Percentiles rank a stretch among this genome's conserved stretches.
Evolutionary conservation across 257 asterid genomes (phyloP).

Genomic region (Capsicum baccatum): DNA sequence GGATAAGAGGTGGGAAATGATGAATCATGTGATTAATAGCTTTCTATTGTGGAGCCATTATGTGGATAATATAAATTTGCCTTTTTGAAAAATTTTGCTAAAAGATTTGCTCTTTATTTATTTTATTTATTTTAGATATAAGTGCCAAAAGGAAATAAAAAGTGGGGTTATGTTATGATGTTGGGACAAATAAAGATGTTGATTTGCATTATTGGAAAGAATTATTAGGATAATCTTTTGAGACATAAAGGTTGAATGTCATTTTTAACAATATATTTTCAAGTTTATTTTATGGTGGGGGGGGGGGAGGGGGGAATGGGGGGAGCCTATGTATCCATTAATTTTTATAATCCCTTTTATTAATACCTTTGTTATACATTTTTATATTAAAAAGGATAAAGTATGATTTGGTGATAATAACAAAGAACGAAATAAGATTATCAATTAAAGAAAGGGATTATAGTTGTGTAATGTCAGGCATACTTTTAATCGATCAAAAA

Average conservation of each 20-base stretch:
- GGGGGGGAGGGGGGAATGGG: background rate
- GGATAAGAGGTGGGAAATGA: background rate
- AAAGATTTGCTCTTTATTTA: background rate
- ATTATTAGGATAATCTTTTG: background rate
- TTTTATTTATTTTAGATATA: no score
- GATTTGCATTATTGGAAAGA: background rate
- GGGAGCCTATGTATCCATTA: background rate
- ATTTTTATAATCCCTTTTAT: background rate
- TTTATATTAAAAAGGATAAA: background rate
- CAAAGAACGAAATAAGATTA: background rate
- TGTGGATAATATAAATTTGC: background rate
- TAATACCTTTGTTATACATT: background rate
- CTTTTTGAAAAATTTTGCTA: background rate
- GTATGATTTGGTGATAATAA: background rate
- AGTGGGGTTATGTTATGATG: conserved; percentile 11
- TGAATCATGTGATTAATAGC: conserved; percentile 12
- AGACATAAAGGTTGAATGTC: conserved; percentile 3
- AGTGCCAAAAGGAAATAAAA: background rate
- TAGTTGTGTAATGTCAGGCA: background rate
- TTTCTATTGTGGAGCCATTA: conserved; percentile 11
- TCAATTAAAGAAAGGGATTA: background rate
- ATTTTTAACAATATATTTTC: conserved; percentile 7
- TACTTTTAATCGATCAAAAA: background rate
- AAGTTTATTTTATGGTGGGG: background rate
- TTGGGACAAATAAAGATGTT: background rate